Conservation (phyloP, 192 early-diverging fungal genomes). For the Thamnidium elegans region DNA sequence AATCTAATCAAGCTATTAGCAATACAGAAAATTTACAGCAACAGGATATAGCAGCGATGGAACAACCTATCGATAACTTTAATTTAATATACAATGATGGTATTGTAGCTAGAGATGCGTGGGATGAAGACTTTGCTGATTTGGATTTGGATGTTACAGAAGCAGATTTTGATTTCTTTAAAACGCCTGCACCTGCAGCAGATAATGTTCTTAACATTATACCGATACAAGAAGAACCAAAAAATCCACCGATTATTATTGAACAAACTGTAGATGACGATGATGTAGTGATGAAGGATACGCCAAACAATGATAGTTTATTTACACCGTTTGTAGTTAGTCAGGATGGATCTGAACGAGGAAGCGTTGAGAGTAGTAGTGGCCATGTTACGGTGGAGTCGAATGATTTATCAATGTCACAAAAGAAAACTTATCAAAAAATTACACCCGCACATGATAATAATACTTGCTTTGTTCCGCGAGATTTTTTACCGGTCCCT, state of each 20-base stretch:
- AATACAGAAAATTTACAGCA: too few species aligned
- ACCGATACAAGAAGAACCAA: neutral
- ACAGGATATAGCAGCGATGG: neutral
- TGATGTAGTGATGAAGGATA: neutral
- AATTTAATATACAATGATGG: conserved; percentile 6
- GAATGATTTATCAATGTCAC: too few species aligned
- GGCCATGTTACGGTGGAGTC: too few species aligned
- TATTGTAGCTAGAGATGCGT: neutral
- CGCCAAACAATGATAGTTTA: too few species aligned
- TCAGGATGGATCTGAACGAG: neutral
- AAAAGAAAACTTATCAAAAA: neutral
- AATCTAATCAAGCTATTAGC: too few species aligned
- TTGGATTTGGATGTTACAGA: conserved; percentile 33
- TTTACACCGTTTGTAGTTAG: neutral
- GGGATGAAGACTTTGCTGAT: conserved; percentile 25
- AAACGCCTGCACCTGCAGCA: conserved; percentile 5
- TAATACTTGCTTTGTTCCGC: conserved; percentile 11
- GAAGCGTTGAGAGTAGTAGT: too few species aligned
- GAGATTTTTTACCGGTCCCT: conserved; percentile 23
- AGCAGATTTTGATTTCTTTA: conserved; percentile 34
- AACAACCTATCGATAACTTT: conserved; percentile 7
- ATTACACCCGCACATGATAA: neutral
- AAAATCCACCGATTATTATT: neutral
- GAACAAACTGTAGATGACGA: neutral
- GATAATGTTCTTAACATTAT: neutral